These are phyloP conservation scores for Didymella lethalis DNA, from an alignment of 2,329 filamentous ascomycete genomes.

Conservation along the genomic window DNA sequence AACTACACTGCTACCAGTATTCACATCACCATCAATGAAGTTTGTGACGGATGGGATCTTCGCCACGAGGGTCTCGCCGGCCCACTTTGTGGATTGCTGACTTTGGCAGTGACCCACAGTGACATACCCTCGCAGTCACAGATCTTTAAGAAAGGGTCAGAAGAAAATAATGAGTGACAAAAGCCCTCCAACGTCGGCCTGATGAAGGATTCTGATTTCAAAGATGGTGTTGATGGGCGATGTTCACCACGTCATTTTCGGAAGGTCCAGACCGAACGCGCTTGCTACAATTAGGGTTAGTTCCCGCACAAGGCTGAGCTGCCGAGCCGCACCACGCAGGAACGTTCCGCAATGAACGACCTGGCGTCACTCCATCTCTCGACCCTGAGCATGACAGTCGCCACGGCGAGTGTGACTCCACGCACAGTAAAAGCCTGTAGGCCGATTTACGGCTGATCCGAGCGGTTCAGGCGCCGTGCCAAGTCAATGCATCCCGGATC, in stretches of 20 bases:
- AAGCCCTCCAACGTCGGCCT: not conserved
- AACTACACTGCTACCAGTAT: constrained; percentile 4
- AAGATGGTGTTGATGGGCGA: constrained; percentile 1
- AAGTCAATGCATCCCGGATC: constrained; percentile 30
- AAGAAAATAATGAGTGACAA: not conserved
- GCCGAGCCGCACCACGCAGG: constrained; percentile 9
- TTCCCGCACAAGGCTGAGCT: constrained; percentile 17
- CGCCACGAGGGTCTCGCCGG: constrained; percentile 9
- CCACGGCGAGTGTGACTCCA: constrained; percentile 14
- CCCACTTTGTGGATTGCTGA: constrained; percentile 14
- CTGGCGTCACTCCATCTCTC: constrained; percentile 16
- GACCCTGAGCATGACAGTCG: constrained; percentile 16
- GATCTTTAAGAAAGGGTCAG: not conserved
- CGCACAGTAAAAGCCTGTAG: constrained; percentile 20
- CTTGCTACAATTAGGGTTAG: constrained; percentile 7
- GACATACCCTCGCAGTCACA: not conserved
- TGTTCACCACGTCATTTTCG: constrained; percentile 9
- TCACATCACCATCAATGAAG: constrained; percentile 7
- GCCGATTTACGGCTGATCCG: constrained; percentile 26
- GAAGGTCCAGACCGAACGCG: constrained; percentile 12
- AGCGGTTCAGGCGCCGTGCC: constrained; percentile 27
- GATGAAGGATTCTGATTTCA: not conserved
- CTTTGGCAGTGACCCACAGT: constrained; percentile 11
- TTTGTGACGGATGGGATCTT: constrained; percentile 14
- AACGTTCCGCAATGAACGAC: constrained; percentile 18